Percentiles rank a stretch among this genome's conserved stretches.
phyloP scores from a whole-genome alignment of 1,284 basidiomycete species.

The Hypsizygus ulmarius region DNA sequence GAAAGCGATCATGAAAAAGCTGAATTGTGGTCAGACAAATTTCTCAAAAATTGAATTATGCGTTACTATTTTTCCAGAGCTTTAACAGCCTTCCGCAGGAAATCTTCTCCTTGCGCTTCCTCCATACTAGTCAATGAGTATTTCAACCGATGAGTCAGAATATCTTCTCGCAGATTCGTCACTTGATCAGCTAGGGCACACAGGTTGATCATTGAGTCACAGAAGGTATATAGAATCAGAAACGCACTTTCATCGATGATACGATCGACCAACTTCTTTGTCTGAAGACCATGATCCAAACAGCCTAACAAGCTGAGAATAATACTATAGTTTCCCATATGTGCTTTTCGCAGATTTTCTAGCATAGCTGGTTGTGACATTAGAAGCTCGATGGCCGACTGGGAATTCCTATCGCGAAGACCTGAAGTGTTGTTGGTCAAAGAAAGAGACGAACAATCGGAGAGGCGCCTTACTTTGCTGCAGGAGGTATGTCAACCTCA shows the following conservation, averaged over 20 bases:
- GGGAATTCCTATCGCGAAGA: conserved; percentile 57
- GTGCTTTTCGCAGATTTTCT: conserved; percentile 82
- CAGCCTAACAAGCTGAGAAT: conserved; percentile 88
- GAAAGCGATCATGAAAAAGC: conserved; percentile 95
- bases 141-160: conserved; percentile 78
- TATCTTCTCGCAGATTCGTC: conserved; percentile 86
- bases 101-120: conserved; percentile 57
- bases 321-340: conserved; percentile 88
- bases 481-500: conserved; percentile 82
- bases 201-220: background rate
- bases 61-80: conserved; percentile 80
- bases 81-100: conserved; percentile 62
- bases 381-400: conserved; percentile 81
- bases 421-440: conserved; percentile 33
- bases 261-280: conserved; percentile 85
- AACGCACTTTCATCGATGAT: conserved; percentile 84
- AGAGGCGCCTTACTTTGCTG: conserved; percentile 60
- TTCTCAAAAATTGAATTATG: background rate
- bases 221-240: background rate
- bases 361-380: conserved; percentile 77
- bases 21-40: conserved; percentile 26
- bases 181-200: conserved; percentile 66
- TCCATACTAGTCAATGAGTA: conserved; percentile 82
- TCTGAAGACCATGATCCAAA: conserved; percentile 77
- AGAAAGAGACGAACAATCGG: background rate